Evolutionary conservation across 352 stramenopile species (phyloP).

Genomic region (Phytophthora constricta): DNA sequence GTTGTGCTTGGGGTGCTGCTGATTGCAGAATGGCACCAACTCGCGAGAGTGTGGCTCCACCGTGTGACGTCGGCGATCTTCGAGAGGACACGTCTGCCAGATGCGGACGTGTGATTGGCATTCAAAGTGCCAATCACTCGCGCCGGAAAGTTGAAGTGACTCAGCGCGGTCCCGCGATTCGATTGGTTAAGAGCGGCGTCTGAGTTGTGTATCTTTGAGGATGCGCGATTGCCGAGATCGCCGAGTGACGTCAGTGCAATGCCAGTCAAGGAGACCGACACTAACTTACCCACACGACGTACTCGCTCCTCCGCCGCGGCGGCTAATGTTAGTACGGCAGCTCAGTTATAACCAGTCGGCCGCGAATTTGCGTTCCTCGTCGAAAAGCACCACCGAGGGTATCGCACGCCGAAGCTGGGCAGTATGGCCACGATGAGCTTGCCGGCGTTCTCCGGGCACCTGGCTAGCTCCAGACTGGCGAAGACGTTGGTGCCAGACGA

Average conservation of each 20-base stretch:
- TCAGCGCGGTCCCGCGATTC: not conserved
- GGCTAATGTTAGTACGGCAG: not conserved
- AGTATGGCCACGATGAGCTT: constrained; percentile 89
- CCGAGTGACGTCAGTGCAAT: not conserved
- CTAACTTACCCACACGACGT: too few species aligned
- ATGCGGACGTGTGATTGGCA: constrained; percentile 15
- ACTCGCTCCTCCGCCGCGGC: too few species aligned
- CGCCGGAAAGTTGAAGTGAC: not conserved
- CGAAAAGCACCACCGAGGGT: too few species aligned
- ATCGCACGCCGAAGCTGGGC: constrained; percentile 88
- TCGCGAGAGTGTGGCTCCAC: too few species aligned
- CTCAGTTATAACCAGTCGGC: constrained; percentile 34
- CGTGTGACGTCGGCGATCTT: too few species aligned
- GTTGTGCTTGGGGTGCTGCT: constrained; percentile 5
- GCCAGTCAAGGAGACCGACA: not conserved
- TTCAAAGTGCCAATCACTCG: not conserved
- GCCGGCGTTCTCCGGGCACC: constrained; percentile 71
- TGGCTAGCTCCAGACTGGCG: constrained; percentile 70
- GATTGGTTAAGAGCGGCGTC: not conserved
- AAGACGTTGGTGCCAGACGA: constrained; percentile 78
- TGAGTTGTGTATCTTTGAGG: not conserved
- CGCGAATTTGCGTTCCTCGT: constrained; percentile 65
- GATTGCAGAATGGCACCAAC: constrained; percentile 26
- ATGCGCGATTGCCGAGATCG: not conserved
- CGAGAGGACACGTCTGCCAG: too few species aligned